These are phyloP conservation scores for Teunomyces barrocoloradensis DNA, from an alignment of 805 yeast species.

Conservation along the genomic window DNA sequence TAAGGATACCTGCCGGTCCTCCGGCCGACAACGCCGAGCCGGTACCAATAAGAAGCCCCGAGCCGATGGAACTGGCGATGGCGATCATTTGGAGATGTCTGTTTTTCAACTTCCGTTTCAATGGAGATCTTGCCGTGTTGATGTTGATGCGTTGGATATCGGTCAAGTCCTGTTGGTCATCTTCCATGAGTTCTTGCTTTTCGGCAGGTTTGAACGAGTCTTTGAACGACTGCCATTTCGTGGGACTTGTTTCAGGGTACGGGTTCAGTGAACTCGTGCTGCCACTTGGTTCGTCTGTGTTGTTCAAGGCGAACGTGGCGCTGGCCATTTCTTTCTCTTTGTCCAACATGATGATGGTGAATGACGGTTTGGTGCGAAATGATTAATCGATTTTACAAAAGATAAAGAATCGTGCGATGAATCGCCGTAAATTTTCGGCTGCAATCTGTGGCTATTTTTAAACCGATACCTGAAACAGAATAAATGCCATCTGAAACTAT, in stretches of 20 bases:
- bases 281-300: neutral
- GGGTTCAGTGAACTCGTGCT: constrained; percentile 2
- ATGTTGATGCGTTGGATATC: constrained; percentile 37
- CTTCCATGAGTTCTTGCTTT: constrained; percentile 16
- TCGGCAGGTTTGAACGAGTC: constrained; percentile 47
- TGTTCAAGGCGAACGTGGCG: neutral
- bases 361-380: too few relatives aligned
- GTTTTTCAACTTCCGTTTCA: constrained; percentile 41
- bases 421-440: too few relatives aligned
- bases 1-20: constrained; percentile 30
- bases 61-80: constrained; percentile 73
- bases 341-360: neutral
- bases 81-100: constrained; percentile 65
- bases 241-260: neutral
- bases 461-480: too few relatives aligned
- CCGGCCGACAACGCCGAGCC: constrained; percentile 40
- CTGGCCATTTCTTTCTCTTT: neutral
- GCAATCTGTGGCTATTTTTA: too few relatives aligned
- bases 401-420: too few relatives aligned
- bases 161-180: constrained; percentile 28
- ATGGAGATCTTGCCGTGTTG: constrained; percentile 41
- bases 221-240: constrained; percentile 42
- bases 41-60: constrained; percentile 46
- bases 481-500: neutral
- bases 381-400: too few relatives aligned